Evolutionary conservation across 305 asterid species (phyloP).

Genomic region (Solanum hybrid): DNA sequence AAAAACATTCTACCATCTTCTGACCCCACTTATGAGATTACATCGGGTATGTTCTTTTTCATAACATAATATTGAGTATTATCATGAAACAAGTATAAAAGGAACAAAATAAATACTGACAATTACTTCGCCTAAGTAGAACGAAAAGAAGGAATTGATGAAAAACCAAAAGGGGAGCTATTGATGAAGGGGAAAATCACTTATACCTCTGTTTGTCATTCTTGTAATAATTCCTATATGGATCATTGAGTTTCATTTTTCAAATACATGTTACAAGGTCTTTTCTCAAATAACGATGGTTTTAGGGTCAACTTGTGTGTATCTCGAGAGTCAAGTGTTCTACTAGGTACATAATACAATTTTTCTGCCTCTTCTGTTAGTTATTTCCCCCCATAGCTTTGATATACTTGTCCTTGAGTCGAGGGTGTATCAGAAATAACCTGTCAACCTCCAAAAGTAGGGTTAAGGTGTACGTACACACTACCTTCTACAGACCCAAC

Average conservation of each 20-base stretch:
- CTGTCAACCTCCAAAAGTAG: not conserved
- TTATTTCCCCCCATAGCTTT: accelerated
- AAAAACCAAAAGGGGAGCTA: not conserved
- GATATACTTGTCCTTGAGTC: too few relatives aligned
- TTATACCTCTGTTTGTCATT: too few relatives aligned
- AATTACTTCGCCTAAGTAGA: not conserved
- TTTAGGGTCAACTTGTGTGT: not conserved
- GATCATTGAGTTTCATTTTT: not conserved
- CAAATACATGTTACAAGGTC: not conserved
- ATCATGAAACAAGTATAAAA: not conserved
- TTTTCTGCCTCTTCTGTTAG: not conserved
- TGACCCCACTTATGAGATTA: not conserved
- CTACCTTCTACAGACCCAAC: too few relatives aligned
- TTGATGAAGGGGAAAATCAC: not conserved
- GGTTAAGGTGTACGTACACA: too few relatives aligned
- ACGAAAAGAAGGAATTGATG: not conserved
- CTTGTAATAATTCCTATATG: not conserved
- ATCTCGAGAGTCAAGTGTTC: too few relatives aligned
- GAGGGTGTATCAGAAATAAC: not conserved
- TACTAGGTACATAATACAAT: not conserved
- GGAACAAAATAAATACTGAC: not conserved
- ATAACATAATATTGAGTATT: not conserved
- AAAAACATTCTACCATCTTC: not conserved
- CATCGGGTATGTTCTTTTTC: not conserved
- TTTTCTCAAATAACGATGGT: not conserved